These are phyloP conservation scores for Aureobasidium subglaciale DNA, from an alignment of 2,329 filamentous ascomycete species.

Conservation along the genomic window DNA sequence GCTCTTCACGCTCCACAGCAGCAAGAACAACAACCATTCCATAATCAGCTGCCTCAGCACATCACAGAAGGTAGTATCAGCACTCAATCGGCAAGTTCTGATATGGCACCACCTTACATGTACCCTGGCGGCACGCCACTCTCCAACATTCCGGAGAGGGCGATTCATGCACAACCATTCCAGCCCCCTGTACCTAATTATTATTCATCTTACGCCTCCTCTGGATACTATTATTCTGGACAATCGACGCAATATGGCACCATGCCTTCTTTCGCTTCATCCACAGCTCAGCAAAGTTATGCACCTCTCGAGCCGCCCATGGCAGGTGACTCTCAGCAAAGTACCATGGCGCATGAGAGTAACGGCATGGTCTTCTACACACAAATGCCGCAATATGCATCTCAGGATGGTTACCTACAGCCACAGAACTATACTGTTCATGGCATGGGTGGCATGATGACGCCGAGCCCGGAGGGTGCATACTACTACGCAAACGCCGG, in stretches of 20 bases:
- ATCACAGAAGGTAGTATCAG: slow-evolving; percentile 41
- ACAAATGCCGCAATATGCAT: slow-evolving; percentile 14
- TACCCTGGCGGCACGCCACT: slow-evolving; percentile 72
- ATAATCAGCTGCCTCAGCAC: slow-evolving; percentile 83
- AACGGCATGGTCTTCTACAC: slow-evolving; percentile 95
- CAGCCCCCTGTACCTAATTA: slow-evolving; percentile 60
- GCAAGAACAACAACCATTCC: slow-evolving; percentile 77
- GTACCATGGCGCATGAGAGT: slow-evolving; percentile 71
- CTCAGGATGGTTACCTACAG: slow-evolving; percentile 28
- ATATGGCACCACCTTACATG: slow-evolving; percentile 42
- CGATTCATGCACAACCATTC: slow-evolving; percentile 84
- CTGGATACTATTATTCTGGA: slow-evolving; percentile 63
- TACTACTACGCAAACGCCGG: slow-evolving; percentile 47
- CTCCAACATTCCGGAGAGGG: slow-evolving; percentile 86
- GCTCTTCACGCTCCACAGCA: slow-evolving; percentile 53
- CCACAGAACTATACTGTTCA: slow-evolving; percentile 47
- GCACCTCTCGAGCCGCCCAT: slow-evolving; percentile 15
- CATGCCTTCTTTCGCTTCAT: slow-evolving; percentile 27
- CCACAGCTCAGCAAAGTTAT: slow-evolving; percentile 28
- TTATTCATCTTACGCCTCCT: slow-evolving; percentile 50
- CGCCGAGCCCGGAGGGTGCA: slow-evolving; percentile 45
- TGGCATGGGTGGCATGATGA: slow-evolving; percentile 75
- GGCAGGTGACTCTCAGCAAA: slow-evolving; percentile 37
- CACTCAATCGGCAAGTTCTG: slow-evolving; percentile 44
- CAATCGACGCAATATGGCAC: slow-evolving; percentile 14